Conservation (phyloP, 2,329 filamentous ascomycete genomes). For the Metarhizium rileyi region DNA sequence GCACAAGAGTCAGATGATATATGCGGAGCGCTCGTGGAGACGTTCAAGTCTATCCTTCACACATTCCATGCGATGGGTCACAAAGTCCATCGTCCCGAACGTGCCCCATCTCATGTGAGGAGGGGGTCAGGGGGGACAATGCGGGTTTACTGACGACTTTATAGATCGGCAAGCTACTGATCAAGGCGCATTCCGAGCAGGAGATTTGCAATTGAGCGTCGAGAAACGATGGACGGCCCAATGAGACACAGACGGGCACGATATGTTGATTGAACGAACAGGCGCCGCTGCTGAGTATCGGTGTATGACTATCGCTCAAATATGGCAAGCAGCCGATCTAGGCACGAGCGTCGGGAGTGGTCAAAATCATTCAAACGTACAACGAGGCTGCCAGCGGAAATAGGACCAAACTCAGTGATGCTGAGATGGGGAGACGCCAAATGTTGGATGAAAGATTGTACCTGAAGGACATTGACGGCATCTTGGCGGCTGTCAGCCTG, state of each 20-base stretch:
- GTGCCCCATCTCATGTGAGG: no score
- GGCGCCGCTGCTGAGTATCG: no score
- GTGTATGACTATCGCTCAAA: no score
- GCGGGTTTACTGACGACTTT: not conserved
- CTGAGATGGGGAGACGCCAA: not conserved
- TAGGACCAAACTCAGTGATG: not conserved
- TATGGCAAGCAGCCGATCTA: no score
- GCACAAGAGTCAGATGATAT: not conserved
- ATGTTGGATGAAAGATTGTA: no score
- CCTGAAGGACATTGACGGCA: no score
- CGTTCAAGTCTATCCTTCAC: not conserved
- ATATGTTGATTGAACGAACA: not conserved
- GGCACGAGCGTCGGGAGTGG: no score
- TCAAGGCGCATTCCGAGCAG: not conserved
- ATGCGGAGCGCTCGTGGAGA: not conserved
- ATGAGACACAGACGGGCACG: not conserved
- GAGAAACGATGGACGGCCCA: not conserved
- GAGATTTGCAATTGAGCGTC: not conserved
- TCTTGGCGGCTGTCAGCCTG: no score
- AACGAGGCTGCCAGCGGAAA: no score
- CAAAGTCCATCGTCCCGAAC: no score
- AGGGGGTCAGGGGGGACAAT: no score
- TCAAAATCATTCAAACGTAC: no score
- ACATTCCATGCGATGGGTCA: not conserved
- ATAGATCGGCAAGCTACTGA: not conserved